Evolutionary conservation across 2,329 filamentous ascomycete species (phyloP).

Genomic region (Moelleriella libera): DNA sequence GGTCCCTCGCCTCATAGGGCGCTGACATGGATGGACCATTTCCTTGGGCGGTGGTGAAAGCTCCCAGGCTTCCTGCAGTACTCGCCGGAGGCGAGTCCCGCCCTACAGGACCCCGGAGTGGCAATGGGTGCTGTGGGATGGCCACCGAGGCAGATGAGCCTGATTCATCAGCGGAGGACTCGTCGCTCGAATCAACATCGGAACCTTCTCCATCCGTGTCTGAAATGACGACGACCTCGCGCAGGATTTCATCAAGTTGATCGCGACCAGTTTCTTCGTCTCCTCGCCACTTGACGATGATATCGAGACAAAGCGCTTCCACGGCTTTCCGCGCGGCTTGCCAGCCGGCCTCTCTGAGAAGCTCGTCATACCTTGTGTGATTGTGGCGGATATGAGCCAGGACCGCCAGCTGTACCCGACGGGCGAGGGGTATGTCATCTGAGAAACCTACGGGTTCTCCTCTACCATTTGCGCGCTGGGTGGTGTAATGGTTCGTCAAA

Average conservation of each 20-base stretch:
- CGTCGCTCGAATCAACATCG: conserved; percentile 19
- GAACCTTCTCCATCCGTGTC: conserved; percentile 36
- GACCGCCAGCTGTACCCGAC: conserved; percentile 50
- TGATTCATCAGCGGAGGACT: conserved; percentile 17
- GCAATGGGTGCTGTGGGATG: conserved; percentile 7
- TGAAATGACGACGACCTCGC: conserved; percentile 54
- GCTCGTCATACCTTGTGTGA: conserved; percentile 51
- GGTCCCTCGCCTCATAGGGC: conserved; percentile 5
- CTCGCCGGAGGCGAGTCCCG: not conserved
- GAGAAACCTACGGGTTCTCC: conserved; percentile 46
- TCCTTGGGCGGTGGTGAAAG: conserved; percentile 4
- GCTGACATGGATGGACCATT: conserved; percentile 10
- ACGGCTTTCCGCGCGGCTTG: conserved; percentile 46
- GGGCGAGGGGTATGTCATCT: conserved; percentile 39
- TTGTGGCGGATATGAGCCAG: conserved; percentile 52
- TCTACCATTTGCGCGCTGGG: conserved; percentile 34
- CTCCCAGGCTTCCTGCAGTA: not conserved
- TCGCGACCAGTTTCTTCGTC: conserved; percentile 56
- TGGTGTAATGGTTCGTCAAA: conserved; percentile 4
- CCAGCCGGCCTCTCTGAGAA: conserved; percentile 44
- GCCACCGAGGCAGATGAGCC: conserved; percentile 6
- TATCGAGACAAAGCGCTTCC: conserved; percentile 45
- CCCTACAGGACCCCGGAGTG: not conserved
- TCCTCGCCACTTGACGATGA: conserved; percentile 58
- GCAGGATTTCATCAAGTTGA: conserved; percentile 51